Evolutionary conservation across 2,329 filamentous ascomycete genomes (phyloP).

Genomic region (Tolypocladium amazonense): DNA sequence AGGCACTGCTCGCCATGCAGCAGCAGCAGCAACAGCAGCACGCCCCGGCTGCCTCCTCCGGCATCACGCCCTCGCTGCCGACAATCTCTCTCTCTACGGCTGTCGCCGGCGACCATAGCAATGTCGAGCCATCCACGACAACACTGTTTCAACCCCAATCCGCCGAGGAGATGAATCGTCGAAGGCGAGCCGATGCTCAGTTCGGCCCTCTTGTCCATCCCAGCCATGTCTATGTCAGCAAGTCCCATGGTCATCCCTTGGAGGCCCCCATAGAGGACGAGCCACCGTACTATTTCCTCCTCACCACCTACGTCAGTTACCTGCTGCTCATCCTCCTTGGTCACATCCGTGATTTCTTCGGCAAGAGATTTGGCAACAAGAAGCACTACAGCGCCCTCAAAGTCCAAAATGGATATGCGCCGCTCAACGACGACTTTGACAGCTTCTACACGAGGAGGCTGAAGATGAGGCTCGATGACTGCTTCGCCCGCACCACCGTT

Average conservation of each 20-base stretch:
- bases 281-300: slow-evolving; percentile 89
- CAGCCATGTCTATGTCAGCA: slow-evolving; percentile 80
- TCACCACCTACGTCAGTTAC: slow-evolving; percentile 98
- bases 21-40: slow-evolving; percentile 30
- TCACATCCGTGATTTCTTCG: slow-evolving; percentile 94
- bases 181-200: slow-evolving; percentile 74
- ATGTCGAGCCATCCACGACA: slow-evolving; percentile 63
- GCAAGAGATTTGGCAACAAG: slow-evolving; percentile 83
- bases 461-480: slow-evolving; percentile 93
- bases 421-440: slow-evolving; percentile 95
- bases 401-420: slow-evolving; percentile 79
- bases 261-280: slow-evolving; percentile 84
- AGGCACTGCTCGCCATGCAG: slow-evolving; percentile 57
- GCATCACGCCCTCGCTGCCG: slow-evolving; percentile 67
- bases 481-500: slow-evolving; percentile 84
- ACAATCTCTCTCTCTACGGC: slow-evolving; percentile 88
- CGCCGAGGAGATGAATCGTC: slow-evolving; percentile 66
- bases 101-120: slow-evolving; percentile 60
- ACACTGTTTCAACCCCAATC: slow-evolving; percentile 79
- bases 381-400: slow-evolving; percentile 74
- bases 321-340: slow-evolving; percentile 91
- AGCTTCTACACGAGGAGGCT: slow-evolving; percentile 92
- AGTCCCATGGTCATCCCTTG: slow-evolving; percentile 71
- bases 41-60: slow-evolving; percentile 39
- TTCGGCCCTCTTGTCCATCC: slow-evolving; percentile 78